Evolutionary conservation across 768 basidiomycete species (phyloP), one percentile per base, ranked within the genome.

Genomic region (Galerina marginata): DNA sequence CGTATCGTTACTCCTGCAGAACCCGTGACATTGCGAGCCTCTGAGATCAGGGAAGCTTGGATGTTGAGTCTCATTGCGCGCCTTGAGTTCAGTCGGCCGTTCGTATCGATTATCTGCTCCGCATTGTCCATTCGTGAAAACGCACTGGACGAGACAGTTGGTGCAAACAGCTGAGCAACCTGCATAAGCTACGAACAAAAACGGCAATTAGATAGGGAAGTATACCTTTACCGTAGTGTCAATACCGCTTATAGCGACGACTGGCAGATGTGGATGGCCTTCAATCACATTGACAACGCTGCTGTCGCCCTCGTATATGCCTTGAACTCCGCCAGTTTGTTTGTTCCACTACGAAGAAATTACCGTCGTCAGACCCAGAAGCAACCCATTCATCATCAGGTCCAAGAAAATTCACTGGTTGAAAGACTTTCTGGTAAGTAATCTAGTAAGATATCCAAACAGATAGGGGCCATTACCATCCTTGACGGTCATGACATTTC

Each of bases 321-420:
- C 91, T 55, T 86, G 84, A 9, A 95, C 72, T 11, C 72, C 72
- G 0, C 86, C 88, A 14, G 82, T 82, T 15, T 75, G 72, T 69
- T 95, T 95, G 60, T 85, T 78, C 94, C 94, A 96, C 12, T n/a
- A 95, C 79, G 71, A 96, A 96, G 72, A 91, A 88, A 69, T 92
- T 88, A 2, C 91, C 91, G 63, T 95, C 93, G 67, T 96, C 94
- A 4, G 90, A 93, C 6, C 94, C 94, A 23, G 92, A 93, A 11
- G 85, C 80, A 20, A 96, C 83, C 58, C 82, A 91, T 72, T 95
- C 90, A 54, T 93, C 90, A 44, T 75, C 74, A 6, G 89, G 87
- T 0, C 94, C 94, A 40, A 95, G 74, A 70, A 93, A 95, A 71
- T 93, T 95, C 39, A 93, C 93, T 94, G 59, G 5, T 52, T 38